Evolutionary conservation across 2,329 filamentous ascomycete genomes (phyloP).

Genomic region (Colletotrichum viniferum): DNA sequence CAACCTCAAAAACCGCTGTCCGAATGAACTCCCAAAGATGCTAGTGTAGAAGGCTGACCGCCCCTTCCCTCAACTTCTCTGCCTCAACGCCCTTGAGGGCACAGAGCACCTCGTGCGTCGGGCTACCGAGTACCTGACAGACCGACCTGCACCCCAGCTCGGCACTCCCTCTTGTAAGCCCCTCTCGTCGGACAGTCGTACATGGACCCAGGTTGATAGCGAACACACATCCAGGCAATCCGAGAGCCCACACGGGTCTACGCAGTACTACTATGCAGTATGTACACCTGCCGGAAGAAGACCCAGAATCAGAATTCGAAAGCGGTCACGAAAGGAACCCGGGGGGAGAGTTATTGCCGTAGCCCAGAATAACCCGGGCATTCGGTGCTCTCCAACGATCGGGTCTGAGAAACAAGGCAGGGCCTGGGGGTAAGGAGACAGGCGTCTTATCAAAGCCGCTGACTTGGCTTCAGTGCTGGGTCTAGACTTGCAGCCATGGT

Average conservation of each 20-base stretch:
- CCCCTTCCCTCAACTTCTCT: too few relatives aligned
- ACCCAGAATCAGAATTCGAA: neutral
- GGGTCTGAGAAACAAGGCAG: neutral
- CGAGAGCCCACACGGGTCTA: neutral
- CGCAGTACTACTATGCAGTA: neutral
- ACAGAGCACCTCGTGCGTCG: too few relatives aligned
- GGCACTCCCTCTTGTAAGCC: neutral
- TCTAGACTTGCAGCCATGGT: neutral
- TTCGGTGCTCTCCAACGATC: neutral
- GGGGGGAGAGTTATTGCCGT: neutral
- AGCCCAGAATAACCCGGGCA: neutral
- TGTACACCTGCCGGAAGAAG: neutral
- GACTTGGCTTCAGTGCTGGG: neutral
- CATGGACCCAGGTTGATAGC: neutral
- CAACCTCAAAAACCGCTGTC: neutral
- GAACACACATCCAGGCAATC: neutral
- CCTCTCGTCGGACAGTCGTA: neutral
- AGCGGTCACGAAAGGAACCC: neutral
- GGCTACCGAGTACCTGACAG: neutral
- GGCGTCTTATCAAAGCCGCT: neutral
- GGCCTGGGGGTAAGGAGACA: neutral
- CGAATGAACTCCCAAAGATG: too few relatives aligned
- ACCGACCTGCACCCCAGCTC: slow-evolving; percentile 1
- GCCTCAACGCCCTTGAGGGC: too few relatives aligned
- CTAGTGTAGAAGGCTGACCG: too few relatives aligned